Base-by-base conservation (phyloP, 345 rosid genomes). In the Jatropha curcas region DNA sequence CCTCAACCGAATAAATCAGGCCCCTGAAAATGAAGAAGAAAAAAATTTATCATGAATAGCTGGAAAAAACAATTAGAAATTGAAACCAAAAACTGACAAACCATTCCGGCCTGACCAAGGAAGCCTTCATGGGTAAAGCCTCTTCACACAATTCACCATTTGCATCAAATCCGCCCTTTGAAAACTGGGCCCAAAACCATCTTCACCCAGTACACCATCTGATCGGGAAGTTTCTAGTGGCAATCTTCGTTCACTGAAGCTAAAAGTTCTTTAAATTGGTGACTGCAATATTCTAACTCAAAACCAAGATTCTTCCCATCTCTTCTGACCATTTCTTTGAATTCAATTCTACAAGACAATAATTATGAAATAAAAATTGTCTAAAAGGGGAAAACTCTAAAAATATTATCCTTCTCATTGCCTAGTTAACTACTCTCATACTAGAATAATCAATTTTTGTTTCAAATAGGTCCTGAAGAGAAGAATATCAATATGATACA, bases 311-410 rank as follows among this genome's bases (percentile, higher is more conserved):
- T 74, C 58, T 76, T 83, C 31, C 72, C 90, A 79, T 83, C 85
- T 67, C 85, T 82, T 71, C 96, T 86, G 37, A 68, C 80, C n/a
- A 82, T 63, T 73, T 51, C 68, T 91, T 5, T n/a, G 93, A 89
- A 82, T 74, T 89, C 76, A 88, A 67, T 76, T 90, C 98, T 92
- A 71, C 66, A 61, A 28, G 64, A 22, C 45, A 25, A 57, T 45
- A 14, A 41, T 19, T 60, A 52, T 41, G 1, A 1, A 41, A 41
- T 41, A 7, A 13, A 41, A 41, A 7, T 41, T 13, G 6, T 41
- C 11, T 7, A 41, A 41, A 41, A 41, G 7, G 45, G n/a, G n/a
- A n/a, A 61, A n/a, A n/a, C n/a, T n/a, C n/a, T n/a, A n/a, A n/a
- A n/a, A n/a, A n/a, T n/a, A n/a, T n/a, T n/a, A n/a, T n/a, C n/a